Evolutionary conservation across 2,329 filamentous ascomycete genomes (phyloP).

Genomic region (Ascochyta rabiei): DNA sequence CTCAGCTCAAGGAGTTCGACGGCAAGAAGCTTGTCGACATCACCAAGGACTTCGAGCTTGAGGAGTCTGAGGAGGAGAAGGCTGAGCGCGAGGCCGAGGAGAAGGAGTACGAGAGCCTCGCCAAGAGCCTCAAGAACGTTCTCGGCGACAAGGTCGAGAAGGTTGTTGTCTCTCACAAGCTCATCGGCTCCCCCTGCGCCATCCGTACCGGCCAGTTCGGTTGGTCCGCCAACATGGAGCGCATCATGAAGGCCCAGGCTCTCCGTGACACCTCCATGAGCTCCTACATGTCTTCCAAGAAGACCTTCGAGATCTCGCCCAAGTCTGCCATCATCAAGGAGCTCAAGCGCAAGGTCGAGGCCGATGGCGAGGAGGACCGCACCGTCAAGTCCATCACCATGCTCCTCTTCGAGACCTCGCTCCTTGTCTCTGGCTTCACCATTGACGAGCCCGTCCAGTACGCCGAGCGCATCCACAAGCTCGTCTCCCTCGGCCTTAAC

Average conservation of each 20-base stretch:
- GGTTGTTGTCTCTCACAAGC: constrained; percentile 98
- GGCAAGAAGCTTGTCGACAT: constrained; percentile 99
- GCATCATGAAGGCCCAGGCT: constrained; percentile 99
- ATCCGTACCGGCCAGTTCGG: constrained; percentile 99
- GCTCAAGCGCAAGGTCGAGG: constrained; percentile 98
- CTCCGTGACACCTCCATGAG: constrained; percentile 99
- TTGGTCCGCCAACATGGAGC: constrained; percentile 99
- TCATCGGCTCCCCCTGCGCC: constrained; percentile 90
- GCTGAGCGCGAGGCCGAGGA: constrained; percentile 90
- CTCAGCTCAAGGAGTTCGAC: constrained; percentile 99
- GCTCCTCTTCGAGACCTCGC: constrained; percentile 97
- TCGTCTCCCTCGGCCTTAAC: constrained; percentile 96
- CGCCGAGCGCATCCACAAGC: constrained; percentile 99
- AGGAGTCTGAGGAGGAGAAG: constrained; percentile 99
- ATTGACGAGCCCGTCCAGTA: constrained; percentile 98
- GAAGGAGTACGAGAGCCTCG: constrained; percentile 95
- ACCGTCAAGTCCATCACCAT: constrained; percentile 99
- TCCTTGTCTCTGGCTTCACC: constrained; percentile 98
- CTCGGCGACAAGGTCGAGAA: constrained; percentile 99
- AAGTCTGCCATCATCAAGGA: constrained; percentile 98
- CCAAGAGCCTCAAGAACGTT: constrained; percentile 98
- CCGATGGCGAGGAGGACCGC: constrained; percentile 96
- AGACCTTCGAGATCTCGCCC: constrained; percentile 99
- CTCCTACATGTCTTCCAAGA: constrained; percentile 99
- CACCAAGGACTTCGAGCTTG: constrained; percentile 99